These are phyloP conservation scores for Dryas alaskensis DNA, from an alignment of 306 rosid species.

Conservation along the genomic window DNA sequence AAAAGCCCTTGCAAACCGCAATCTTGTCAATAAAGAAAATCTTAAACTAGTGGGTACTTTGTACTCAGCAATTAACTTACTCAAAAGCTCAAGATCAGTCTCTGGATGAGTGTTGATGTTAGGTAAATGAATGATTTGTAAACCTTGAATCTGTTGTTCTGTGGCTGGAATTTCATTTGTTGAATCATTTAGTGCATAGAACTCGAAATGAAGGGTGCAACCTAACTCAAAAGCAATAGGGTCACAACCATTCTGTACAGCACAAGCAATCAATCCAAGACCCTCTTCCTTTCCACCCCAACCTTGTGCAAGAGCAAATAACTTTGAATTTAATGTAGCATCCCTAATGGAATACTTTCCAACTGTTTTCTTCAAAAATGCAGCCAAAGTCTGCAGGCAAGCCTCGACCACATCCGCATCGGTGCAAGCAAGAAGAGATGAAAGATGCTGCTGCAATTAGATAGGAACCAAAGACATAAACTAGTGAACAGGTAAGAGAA, in stretches of 20 bases:
- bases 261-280: constrained; percentile 87
- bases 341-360: constrained; percentile 87
- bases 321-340: constrained; percentile 73
- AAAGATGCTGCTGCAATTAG: constrained; percentile 91
- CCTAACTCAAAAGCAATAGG: constrained; percentile 68
- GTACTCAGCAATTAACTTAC: constrained; percentile 66
- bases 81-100: constrained; percentile 80
- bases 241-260: constrained; percentile 61
- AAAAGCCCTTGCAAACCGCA: constrained; percentile 94
- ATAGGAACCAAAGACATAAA: constrained; percentile 27
- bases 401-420: constrained; percentile 97
- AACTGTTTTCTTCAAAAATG: constrained; percentile 84
- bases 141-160: constrained; percentile 53
- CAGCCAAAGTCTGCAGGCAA: constrained; percentile 81
- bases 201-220: constrained; percentile 92
- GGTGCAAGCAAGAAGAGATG: constrained; percentile 89
- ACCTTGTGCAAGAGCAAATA: constrained; percentile 93
- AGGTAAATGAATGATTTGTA: constrained; percentile 74
- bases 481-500: constrained; percentile 13
- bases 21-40: constrained; percentile 86
- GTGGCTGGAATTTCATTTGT: constrained; percentile 36
- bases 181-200: constrained; percentile 68
- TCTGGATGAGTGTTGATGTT: constrained; percentile 56
- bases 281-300: constrained; percentile 99
- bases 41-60: constrained; percentile 74